Evolutionary conservation across 805 yeast species (phyloP), one percentile per base, ranked within the genome.

Genomic region (Blastobotrys terrestris): DNA sequence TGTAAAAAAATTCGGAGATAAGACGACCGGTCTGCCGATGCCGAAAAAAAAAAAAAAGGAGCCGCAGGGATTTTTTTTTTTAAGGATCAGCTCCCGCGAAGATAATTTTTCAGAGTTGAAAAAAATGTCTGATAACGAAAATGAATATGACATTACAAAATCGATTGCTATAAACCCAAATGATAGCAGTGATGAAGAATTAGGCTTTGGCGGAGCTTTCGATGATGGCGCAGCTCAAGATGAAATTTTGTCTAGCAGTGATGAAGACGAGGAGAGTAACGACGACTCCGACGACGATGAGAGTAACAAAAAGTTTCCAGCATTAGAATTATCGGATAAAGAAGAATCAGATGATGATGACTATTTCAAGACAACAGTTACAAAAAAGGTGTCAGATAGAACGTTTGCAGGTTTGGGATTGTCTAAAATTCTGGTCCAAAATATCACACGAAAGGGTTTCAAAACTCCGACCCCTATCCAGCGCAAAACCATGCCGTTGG

Each of bases 391-490:
- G 52, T 55, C 68, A 13, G 58, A 62, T 5, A 96, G 97, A 40
- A 79, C 95, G 21, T 92, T 92, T 73, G 88, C 89, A 2, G 84
- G 95, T 46, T 87, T 92, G 71, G 97, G 98, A 1, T 76, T 94
- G 48, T 85, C 95, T 14, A 85, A 84, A 64, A 73, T 78, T 50
- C 68, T 91, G 3, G 65, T 90, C 54, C 69, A 75, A 19, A 92
- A 89, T 62, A 84, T 94, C 52, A 65, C 79, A 52, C 83, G 81
- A 55, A 91, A 89, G 65, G 99, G 99, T 0, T 94, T 83, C 72
- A 85, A 81, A 59, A 94, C 86, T 59, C 99, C 99, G 13, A 94
- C 99, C 0, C 99, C 99, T 1, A 94, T 94, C 68, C 99, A 94
- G 72, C 78, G 99, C 58, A 94, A 92, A 66, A 85, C 99, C 2